Conservation (phyloP, 2,329 filamentous ascomycete genomes). For the Davidsoniella virescens region DNA sequence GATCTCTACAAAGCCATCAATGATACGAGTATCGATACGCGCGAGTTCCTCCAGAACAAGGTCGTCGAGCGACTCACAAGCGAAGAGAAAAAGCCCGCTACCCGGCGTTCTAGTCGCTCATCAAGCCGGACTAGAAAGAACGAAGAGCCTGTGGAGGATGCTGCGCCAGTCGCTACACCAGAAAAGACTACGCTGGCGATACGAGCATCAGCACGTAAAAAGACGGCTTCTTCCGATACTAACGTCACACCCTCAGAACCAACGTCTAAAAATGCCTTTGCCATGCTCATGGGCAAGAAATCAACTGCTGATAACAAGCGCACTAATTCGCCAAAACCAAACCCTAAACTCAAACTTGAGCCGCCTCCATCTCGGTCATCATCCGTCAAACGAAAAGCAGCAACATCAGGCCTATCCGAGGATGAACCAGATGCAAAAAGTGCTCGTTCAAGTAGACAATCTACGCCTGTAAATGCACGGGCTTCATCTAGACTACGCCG, state of each 20-base stretch:
- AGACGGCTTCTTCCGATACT: not conserved
- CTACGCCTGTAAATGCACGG: constrained; percentile 49
- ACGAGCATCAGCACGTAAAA: not conserved
- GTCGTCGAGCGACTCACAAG: constrained; percentile 45
- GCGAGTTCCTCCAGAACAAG: constrained; percentile 71
- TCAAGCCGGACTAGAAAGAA: not conserved
- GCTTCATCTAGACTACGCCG: constrained; percentile 27
- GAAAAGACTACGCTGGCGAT: constrained; percentile 3
- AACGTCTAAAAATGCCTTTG: constrained; percentile 30
- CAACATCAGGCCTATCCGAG: constrained; percentile 15
- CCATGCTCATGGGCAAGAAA: constrained; percentile 32
- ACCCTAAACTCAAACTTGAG: not conserved
- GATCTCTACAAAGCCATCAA: constrained; percentile 62
- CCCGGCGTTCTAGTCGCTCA: not conserved
- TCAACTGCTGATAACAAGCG: not conserved
- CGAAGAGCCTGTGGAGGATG: not conserved
- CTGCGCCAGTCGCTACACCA: not conserved
- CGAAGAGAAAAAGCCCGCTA: constrained; percentile 5
- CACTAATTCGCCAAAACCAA: not conserved
- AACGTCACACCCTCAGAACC: constrained; percentile 10
- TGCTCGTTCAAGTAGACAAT: constrained; percentile 54
- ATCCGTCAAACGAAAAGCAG: constrained; percentile 17
- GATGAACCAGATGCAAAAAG: constrained; percentile 43
- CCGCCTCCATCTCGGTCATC: not conserved
- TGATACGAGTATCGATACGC: constrained; percentile 40